Conservation (phyloP, 2,329 filamentous ascomycete species). For the Aspergillus fumigatiaffinis region DNA sequence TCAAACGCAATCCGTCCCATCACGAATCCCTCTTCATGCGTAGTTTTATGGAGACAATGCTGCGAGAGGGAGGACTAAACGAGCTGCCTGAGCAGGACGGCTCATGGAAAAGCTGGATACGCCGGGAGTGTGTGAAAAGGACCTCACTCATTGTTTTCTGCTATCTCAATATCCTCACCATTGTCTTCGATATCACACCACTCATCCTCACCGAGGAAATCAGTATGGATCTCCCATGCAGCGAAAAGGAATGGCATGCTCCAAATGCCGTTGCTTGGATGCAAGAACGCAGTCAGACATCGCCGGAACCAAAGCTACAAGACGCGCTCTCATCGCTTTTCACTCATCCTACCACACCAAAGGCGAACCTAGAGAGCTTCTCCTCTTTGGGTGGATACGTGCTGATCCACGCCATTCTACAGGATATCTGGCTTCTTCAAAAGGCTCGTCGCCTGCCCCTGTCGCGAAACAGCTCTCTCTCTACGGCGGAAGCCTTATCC, state of each 20-base stretch:
- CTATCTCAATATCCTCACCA: conserved; percentile 35
- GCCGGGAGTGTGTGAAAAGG: conserved; percentile 26
- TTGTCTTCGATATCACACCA: conserved; percentile 32
- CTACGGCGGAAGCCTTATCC: conserved; percentile 21
- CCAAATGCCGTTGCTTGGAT: conserved; percentile 21
- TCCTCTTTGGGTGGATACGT: conserved; percentile 32
- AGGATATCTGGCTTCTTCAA: conserved; percentile 33
- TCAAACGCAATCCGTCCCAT: conserved; percentile 28
- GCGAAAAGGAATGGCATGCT: conserved; percentile 32
- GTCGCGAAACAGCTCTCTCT: conserved; percentile 18
- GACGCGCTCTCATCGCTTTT: conserved; percentile 26
- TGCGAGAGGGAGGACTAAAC: conserved; percentile 27
- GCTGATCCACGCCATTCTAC: conserved; percentile 30
- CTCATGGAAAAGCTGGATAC: conserved; percentile 32
- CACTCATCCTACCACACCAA: conserved; percentile 5
- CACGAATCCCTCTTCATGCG: conserved; percentile 27
- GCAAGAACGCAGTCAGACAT: conserved; percentile 18
- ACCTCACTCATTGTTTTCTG: conserved; percentile 32
- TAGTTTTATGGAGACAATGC: conserved; percentile 27
- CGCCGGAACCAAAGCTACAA: conserved; percentile 25
- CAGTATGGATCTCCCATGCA: conserved; percentile 28
- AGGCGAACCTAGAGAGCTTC: conserved; percentile 22
- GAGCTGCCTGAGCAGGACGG: conserved; percentile 25
- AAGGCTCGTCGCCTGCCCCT: conserved; percentile 27
- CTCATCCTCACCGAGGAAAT: conserved; percentile 31